Conservation (phyloP, 2,329 filamentous ascomycete genomes). For the Magnaporthiopsis incrustans region DNA sequence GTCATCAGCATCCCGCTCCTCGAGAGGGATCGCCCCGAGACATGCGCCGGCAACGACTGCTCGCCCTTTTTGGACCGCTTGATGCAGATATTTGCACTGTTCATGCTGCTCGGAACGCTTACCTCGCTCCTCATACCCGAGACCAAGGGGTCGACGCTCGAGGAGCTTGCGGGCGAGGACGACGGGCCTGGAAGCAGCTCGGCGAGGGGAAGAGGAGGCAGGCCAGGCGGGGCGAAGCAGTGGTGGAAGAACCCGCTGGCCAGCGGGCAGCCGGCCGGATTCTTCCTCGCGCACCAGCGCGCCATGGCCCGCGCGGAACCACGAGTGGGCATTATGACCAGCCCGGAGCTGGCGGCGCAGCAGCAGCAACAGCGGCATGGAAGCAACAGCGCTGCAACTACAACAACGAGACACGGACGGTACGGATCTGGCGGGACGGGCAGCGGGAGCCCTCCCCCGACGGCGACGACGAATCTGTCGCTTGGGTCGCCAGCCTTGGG, state of each 20-base stretch:
- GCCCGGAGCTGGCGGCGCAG: constrained; percentile 27
- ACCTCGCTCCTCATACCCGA: constrained; percentile 68
- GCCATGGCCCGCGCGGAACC: constrained; percentile 21
- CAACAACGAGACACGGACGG: background rate
- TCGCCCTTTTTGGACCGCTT: constrained; percentile 61
- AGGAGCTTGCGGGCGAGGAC: constrained; percentile 60
- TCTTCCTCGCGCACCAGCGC: constrained; percentile 28
- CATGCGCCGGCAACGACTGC: constrained; percentile 40
- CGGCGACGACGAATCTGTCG: background rate
- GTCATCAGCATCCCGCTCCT: constrained; percentile 56
- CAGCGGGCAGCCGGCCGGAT: constrained; percentile 44
- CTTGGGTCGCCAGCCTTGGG: background rate
- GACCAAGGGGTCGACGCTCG: constrained; percentile 66
- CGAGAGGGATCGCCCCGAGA: constrained; percentile 42
- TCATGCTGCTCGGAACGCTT: constrained; percentile 68
- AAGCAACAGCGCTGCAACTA: background rate
- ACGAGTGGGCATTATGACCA: constrained; percentile 34
- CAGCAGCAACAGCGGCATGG: constrained; percentile 13
- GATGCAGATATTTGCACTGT: constrained; percentile 70
- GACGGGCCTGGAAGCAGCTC: constrained; percentile 18
- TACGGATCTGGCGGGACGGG: background rate
- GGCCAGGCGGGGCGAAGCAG: background rate
- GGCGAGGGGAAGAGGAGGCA: background rate
- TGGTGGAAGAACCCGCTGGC: constrained; percentile 37
- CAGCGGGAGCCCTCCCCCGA: background rate